Conservation (phyloP, 1,139 yeast genomes). For the Taphrina pruni region DNA sequence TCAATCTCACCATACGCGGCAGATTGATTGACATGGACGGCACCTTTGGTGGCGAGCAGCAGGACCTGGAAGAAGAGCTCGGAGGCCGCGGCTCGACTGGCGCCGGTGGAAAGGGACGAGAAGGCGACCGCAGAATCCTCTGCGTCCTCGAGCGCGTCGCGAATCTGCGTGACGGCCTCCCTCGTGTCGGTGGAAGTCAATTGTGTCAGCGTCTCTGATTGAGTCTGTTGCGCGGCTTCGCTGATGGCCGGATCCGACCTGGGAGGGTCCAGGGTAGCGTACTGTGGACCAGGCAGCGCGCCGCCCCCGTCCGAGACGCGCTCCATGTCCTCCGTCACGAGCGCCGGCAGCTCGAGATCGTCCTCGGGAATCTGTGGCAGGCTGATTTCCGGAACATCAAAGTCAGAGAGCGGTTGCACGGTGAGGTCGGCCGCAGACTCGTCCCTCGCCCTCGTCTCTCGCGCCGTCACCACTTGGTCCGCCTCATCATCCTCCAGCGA, state of each 20-base stretch:
- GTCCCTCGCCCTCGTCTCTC: constrained; percentile 17
- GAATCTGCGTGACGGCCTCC: constrained; percentile 16
- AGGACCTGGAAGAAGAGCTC: constrained; percentile 81
- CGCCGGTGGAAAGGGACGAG: constrained; percentile 17
- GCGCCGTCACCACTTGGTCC: background rate
- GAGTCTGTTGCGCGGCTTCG: background rate
- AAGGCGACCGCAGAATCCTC: constrained; percentile 20
- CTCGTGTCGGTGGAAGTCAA: constrained; percentile 19
- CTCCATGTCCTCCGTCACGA: constrained; percentile 21
- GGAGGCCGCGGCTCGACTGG: constrained; percentile 63
- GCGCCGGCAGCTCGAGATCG: constrained; percentile 13
- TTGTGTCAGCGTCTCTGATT: constrained; percentile 4
- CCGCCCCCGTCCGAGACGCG: background rate
- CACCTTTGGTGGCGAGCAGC: constrained; percentile 80
- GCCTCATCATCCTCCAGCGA: constrained; percentile 17
- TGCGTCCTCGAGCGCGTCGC: constrained; percentile 6
- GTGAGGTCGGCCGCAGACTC: background rate
- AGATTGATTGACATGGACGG: constrained; percentile 67
- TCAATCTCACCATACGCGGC: constrained; percentile 66
- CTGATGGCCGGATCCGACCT: constrained; percentile 7
- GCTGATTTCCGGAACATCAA: constrained; percentile 28
- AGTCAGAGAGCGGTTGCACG: constrained; percentile 14
- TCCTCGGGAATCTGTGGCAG: constrained; percentile 31
- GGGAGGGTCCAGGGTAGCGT: constrained; percentile 27
- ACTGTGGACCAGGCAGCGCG: constrained; percentile 14